phyloP scores from a whole-genome alignment of 495 filamentous ascomycete genomes.

The Penicillium ochrochloron region DNA sequence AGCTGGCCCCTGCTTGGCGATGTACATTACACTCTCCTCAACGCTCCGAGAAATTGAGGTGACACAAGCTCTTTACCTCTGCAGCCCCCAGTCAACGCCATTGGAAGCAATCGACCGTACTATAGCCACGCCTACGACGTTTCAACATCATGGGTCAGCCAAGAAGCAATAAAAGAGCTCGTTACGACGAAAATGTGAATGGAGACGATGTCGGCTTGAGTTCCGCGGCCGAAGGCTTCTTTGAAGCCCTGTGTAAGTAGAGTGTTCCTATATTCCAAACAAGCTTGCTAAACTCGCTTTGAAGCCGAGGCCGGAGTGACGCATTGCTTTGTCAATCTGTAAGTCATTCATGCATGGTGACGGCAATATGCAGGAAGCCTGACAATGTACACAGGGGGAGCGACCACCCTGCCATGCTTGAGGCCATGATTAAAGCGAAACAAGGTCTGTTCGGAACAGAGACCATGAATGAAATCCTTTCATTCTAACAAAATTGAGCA shows the following conservation, averaged over 20 bases:
- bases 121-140: neutral
- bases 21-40: neutral
- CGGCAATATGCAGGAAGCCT: neutral
- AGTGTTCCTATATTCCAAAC: neutral
- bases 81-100: neutral
- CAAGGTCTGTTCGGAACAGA: constrained; percentile 13
- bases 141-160: neutral
- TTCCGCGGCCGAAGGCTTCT: constrained; percentile 31
- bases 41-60: neutral
- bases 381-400: constrained; percentile 56
- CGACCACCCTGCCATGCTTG: constrained; percentile 86
- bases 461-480: neutral
- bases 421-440: constrained; percentile 86
- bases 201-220: constrained; percentile 13
- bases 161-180: constrained; percentile 14
- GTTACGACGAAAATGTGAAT: constrained; percentile 17
- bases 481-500: neutral
- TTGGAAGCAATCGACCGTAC: neutral
- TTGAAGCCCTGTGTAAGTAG: constrained; percentile 28
- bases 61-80: neutral
- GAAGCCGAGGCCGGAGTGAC: constrained; percentile 30
- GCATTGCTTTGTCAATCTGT: constrained; percentile 33
- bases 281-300: constrained; percentile 4
- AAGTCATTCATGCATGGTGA: constrained; percentile 6
- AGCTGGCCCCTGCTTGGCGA: neutral